Conservation (phyloP, 306 rosid species). For the Casuarina glauca region DNA sequence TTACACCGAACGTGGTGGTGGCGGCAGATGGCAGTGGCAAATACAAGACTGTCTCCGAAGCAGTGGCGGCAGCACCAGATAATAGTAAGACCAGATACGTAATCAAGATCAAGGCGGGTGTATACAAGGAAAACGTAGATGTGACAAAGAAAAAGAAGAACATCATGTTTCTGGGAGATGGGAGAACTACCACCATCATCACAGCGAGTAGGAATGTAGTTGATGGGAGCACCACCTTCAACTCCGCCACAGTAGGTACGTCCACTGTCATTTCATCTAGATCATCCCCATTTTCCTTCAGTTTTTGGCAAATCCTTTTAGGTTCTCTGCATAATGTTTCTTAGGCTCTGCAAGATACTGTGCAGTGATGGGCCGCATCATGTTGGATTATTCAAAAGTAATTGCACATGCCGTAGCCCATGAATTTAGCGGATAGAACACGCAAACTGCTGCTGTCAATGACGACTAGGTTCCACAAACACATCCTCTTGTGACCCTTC, state of each 20-base stretch:
- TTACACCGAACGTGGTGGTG: conserved; percentile 62
- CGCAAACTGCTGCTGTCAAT: too few relatives aligned
- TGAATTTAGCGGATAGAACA: not conserved
- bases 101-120: conserved; percentile 72
- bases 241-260: conserved; percentile 91
- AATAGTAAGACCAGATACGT: conserved; percentile 58
- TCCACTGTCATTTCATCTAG: not conserved
- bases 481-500: too few relatives aligned
- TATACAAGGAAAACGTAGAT: conserved; percentile 71
- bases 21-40: conserved; percentile 85
- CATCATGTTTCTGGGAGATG: conserved; percentile 85
- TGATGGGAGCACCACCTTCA: conserved; percentile 90
- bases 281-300: too few relatives aligned
- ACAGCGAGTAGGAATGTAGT: conserved; percentile 72
- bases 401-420: not conserved
- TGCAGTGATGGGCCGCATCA: too few relatives aligned
- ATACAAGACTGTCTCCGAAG: conserved; percentile 66
- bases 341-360: too few relatives aligned
- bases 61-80: conserved; percentile 79
- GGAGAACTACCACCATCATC: conserved; percentile 58
- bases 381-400: not conserved
- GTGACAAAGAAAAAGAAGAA: conserved; percentile 68
- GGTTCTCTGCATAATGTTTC: not conserved
- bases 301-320: not conserved
- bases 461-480: too few relatives aligned